Evolutionary conservation across 163 green algal species (phyloP).

Genomic region (Botryococcus braunii): DNA sequence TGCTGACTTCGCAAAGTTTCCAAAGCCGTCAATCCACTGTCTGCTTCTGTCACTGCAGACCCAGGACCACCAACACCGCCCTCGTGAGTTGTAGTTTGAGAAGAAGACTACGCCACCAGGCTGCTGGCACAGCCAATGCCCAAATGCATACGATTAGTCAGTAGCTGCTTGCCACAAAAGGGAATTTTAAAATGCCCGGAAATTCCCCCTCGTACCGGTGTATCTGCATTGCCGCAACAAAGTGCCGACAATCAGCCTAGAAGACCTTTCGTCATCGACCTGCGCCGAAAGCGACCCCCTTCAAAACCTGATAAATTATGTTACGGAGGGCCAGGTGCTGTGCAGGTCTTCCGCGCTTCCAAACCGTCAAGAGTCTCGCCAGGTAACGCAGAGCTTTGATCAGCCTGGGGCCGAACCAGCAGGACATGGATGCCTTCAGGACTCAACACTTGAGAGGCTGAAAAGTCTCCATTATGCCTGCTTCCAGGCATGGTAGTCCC

Average conservation of each 20-base stretch:
- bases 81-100: not conserved
- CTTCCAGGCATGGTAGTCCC: too few relatives aligned
- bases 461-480: too few relatives aligned
- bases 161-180: not conserved
- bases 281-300: too few relatives aligned
- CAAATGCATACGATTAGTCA: not conserved
- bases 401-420: too few relatives aligned
- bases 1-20: slow-evolving; percentile 44
- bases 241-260: slow-evolving; percentile 63
- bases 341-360: too few relatives aligned
- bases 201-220: slow-evolving; percentile 40
- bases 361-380: too few relatives aligned
- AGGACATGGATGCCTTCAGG: slow-evolving; percentile 66
- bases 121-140: not conserved
- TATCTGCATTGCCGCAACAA: slow-evolving; percentile 81
- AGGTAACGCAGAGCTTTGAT: too few relatives aligned
- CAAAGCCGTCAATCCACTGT: slow-evolving; percentile 62
- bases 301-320: too few relatives aligned
- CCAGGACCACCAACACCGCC: not conserved
- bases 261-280: slow-evolving; percentile 85
- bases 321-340: too few relatives aligned
- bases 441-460: too few relatives aligned
- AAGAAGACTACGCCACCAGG: too few relatives aligned
- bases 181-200: slow-evolving; percentile 1
- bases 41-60: slow-evolving; percentile 58